Percentiles rank a stretch among this genome's conserved stretches.
phyloP scores from a whole-genome alignment of 2,329 filamentous ascomycete genomes.

The Nemania serpens region DNA sequence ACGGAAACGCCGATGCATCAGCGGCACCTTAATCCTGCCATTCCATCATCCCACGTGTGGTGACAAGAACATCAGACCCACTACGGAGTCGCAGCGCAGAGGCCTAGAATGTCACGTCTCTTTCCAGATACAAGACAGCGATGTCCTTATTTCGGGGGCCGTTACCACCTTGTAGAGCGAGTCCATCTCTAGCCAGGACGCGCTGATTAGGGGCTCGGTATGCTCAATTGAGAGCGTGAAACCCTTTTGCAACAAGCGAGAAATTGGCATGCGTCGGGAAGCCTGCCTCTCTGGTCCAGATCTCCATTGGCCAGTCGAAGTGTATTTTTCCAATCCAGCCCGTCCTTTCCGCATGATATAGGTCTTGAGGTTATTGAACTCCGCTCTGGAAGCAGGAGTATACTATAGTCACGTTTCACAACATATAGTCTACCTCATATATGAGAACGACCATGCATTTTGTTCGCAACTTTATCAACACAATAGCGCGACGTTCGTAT shows the following conservation, averaged over 20 bases:
- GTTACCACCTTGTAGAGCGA: not conserved
- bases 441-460: too few species aligned
- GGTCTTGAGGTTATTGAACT: too few species aligned
- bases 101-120: not conserved
- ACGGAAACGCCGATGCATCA: conserved; percentile 15
- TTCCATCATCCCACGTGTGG: conserved; percentile 13
- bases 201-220: conserved; percentile 4
- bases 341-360: not conserved
- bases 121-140: not conserved
- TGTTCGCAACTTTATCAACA: too few species aligned
- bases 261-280: conserved; percentile 11
- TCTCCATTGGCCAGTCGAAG: not conserved
- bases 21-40: conserved; percentile 12
- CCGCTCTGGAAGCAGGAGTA: too few species aligned
- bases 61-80: not conserved
- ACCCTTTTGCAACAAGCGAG: conserved; percentile 18
- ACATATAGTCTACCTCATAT: too few species aligned
- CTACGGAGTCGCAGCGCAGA: not conserved
- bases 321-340: not conserved
- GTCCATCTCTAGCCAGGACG: not conserved
- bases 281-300: not conserved
- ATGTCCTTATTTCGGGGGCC: not conserved
- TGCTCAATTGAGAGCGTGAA: conserved; percentile 10
- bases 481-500: too few species aligned
- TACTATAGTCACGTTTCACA: too few species aligned